Evolutionary conservation across 768 basidiomycete species (phyloP).

Genomic region (Hericium coralloides): DNA sequence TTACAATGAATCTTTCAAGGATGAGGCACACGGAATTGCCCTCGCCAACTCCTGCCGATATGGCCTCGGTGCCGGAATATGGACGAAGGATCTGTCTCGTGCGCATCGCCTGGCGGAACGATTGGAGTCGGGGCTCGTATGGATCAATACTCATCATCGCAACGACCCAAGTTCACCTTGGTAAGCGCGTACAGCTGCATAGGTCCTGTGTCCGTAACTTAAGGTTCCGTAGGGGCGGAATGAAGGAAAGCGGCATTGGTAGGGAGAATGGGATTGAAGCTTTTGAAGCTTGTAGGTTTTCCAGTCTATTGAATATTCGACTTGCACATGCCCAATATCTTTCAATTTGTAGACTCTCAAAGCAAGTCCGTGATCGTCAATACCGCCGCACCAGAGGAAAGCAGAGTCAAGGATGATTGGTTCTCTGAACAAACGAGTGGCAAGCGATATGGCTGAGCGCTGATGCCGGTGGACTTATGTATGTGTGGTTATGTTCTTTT

Average conservation of each 20-base stretch:
- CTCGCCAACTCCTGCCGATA: slow-evolving; percentile 75
- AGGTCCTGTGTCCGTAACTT: neutral
- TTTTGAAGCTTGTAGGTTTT: slow-evolving; percentile 59
- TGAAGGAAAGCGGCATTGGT: slow-evolving; percentile 86
- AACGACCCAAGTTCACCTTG: slow-evolving; percentile 88
- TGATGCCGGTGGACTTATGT: too few species aligned
- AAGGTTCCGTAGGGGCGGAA: slow-evolving; percentile 57
- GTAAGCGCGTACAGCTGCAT: slow-evolving; percentile 28
- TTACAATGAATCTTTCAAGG: slow-evolving; percentile 21
- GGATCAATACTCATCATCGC: slow-evolving; percentile 86
- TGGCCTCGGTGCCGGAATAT: slow-evolving; percentile 73
- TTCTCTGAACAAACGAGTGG: slow-evolving; percentile 49
- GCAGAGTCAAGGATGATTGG: slow-evolving; percentile 63
- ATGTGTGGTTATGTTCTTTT: too few species aligned
- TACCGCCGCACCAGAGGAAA: slow-evolving; percentile 53
- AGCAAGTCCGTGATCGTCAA: slow-evolving; percentile 78
- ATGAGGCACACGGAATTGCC: slow-evolving; percentile 53
- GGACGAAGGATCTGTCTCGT: slow-evolving; percentile 66
- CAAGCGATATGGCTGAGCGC: slow-evolving; percentile 50
- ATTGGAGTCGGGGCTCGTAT: slow-evolving; percentile 71
- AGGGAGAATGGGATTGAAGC: slow-evolving; percentile 83
- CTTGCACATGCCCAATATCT: neutral
- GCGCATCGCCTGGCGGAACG: slow-evolving; percentile 65
- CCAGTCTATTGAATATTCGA: neutral
- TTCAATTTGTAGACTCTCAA: slow-evolving; percentile 53